Base-by-base conservation (phyloP, 2,329 filamentous ascomycete species). In the Alternaria atra region DNA sequence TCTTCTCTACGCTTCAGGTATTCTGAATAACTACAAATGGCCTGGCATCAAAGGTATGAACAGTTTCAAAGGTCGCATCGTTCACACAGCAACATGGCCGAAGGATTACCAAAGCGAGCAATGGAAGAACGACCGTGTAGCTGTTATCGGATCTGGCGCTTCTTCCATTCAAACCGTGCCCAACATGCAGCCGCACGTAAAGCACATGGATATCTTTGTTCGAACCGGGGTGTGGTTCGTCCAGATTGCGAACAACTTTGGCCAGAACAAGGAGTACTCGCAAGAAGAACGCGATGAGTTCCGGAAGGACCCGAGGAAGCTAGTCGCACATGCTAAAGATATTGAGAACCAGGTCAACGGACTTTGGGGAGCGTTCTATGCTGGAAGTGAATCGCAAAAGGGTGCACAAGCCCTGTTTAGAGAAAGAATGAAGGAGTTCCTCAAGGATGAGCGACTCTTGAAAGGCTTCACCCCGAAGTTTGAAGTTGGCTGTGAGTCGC, bases 401-500 rank as follows among this genome's bases (percentile, higher is more conserved):
- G 62, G 61, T 15, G 77, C 72, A 1, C 77, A 81, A 59, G 66
- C 79, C 43, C 42, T 77, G 5, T 82, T 84, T 58, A 68, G 68
- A 25, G 69, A 73, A 4, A 76, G 82, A 13, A 86, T 85, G 83
- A 77, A 74, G 12, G 82, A 85, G 60, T 80, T 79, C 53, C 84
- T 86, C 68, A 84, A 83, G 61, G 83, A 86, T 59, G 76, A 84
- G 61, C 74, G 83, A 10, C 73, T 85, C 25, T 68, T 84, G 3
- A 70, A 84, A 54, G 82, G 82, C 5, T 83, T 83, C 55, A 83
- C 79, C 5, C 82, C 82, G 0, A 81, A 78, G 15, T 84, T 81
- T 25, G 79, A 79, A 12, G 63, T 84, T 37, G 82, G 82, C 1
- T 84, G 81, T 75, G 59, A 51, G 73, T 68, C 6, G 4, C 3